Percentiles rank a stretch among this genome's conserved stretches.
Conservation (phyloP, 192 early-diverging fungal genomes). For the Umbelopsis sp. region DNA sequence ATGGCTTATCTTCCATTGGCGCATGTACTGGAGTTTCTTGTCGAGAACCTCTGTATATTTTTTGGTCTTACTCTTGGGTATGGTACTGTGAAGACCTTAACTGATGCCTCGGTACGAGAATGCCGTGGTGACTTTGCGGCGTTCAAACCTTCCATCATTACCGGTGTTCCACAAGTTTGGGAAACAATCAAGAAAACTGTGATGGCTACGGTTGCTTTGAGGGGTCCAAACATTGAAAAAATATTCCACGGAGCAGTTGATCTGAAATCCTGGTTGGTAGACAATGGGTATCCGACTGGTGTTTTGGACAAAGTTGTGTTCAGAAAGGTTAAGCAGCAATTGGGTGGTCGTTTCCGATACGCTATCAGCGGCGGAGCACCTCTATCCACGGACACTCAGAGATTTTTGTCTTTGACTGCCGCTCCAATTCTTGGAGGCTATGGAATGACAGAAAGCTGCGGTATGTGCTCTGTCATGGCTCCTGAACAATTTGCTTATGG, state of each 20-base stretch:
- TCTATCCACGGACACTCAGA: conserved; percentile 69
- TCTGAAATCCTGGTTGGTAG: conserved; percentile 54
- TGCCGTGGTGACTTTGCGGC: conserved; percentile 74
- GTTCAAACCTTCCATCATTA: conserved; percentile 70
- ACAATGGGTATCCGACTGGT: conserved; percentile 49
- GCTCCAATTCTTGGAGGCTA: conserved; percentile 70
- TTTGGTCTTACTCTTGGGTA: conserved; percentile 65
- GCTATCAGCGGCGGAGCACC: conserved; percentile 74
- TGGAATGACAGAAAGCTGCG: conserved; percentile 67
- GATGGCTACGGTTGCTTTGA: conserved; percentile 52
- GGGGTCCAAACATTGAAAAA: conserved; percentile 42
- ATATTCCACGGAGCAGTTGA: conserved; percentile 63
- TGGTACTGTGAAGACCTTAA: conserved; percentile 67
- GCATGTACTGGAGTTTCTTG: conserved; percentile 71
- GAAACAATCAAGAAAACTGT: conserved; percentile 78
- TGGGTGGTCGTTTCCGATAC: conserved; percentile 68
- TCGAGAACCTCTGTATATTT: conserved; percentile 52
- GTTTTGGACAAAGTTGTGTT: conserved; percentile 64
- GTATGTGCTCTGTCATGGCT: conserved; percentile 67
- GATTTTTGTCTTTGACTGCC: conserved; percentile 65
- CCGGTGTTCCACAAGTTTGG: conserved; percentile 79
- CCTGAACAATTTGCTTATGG: conserved; percentile 61
- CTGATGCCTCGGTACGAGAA: conserved; percentile 51
- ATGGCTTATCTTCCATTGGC: conserved; percentile 68
- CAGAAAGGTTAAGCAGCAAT: conserved; percentile 61